Evolutionary conservation across 768 basidiomycete species (phyloP), one percentile per base, ranked within the genome.

Genomic region (Lactarius akahatsu): DNA sequence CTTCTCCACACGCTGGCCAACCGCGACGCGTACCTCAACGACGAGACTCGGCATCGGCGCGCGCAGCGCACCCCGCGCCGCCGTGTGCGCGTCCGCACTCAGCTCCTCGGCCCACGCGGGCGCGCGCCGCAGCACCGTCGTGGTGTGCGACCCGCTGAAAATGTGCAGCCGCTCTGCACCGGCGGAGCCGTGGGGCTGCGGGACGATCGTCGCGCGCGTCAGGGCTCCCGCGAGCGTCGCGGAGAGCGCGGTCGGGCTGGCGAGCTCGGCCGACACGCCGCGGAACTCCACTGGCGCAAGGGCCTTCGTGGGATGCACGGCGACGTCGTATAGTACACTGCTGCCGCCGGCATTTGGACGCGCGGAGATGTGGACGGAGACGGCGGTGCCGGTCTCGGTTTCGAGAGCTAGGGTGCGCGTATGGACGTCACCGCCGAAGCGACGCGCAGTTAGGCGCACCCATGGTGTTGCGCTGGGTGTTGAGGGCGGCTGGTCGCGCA

Each of bases 1-100:
- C 72, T 84, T 87, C 77, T 89, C 87, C 47, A 97, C 91, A 16
- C 76, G 79, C 60, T 96, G 90, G 4, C 94, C 95, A 1, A 84
- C 79, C 65, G 81, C 82, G 40, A 96, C 94, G 20, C 83, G 83
- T 59, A 97, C 89, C 62, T 96, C 93, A 4, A 97, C 94, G 2
- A 97, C 89, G 59, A 94, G 82, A 74, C 92, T 92, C n/a, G 94
- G 94, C 91, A 94, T 94, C 16, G 95, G 94, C 4, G 92, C 91
- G 66, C 85, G 83, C 70, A 94, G 75, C 18, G 86, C 85, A 6
- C 90, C 87, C 72, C 86, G 86, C 28, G 81, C 80, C 7, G 83
- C 80, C 34, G 77, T 79, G 20, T 85, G 73, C 13, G 83, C 76
- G 63, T 88, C 87, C 3, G 82, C 84, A n/a, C 85, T 86, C 10